Percentiles rank a stretch among this genome's conserved stretches.
Evolutionary conservation across 345 rosid genomes (phyloP).

Genomic region (Trapa bicornis): DNA sequence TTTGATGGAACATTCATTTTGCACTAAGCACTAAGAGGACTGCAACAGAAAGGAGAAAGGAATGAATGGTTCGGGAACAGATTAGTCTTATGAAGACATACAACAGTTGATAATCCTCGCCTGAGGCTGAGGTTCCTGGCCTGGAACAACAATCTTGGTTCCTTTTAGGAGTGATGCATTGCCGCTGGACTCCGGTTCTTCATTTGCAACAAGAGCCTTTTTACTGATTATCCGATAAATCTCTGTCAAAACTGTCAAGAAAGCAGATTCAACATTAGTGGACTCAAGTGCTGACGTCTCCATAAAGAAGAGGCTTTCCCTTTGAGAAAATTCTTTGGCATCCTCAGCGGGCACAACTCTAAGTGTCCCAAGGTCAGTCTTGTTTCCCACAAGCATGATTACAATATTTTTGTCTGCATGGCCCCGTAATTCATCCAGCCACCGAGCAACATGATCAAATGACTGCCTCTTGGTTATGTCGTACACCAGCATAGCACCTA

Average conservation of each 20-base stretch:
- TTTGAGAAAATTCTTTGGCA: conserved; percentile 48
- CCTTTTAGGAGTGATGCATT: conserved; percentile 38
- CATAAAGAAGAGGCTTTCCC: conserved; percentile 44
- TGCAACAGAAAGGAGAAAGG: neutral
- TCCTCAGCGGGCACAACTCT: conserved; percentile 50
- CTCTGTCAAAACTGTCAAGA: conserved; percentile 42
- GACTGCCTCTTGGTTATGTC: conserved; percentile 45
- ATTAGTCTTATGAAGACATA: conserved; percentile 17
- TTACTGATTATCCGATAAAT: conserved; percentile 42
- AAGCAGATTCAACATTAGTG: conserved; percentile 48
- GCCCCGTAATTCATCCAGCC: conserved; percentile 48
- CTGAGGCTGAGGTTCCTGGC: conserved; percentile 20
- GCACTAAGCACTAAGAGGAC: neutral
- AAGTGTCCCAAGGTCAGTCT: conserved; percentile 38
- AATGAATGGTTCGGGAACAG: neutral
- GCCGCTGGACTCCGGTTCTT: conserved; percentile 36
- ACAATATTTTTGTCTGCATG: conserved; percentile 50
- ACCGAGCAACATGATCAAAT: conserved; percentile 44
- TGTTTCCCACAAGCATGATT: conserved; percentile 54
- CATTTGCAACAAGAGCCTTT: conserved; percentile 39
- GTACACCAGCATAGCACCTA: conserved; percentile 59
- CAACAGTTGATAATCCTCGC: conserved; percentile 24
- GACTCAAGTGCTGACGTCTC: conserved; percentile 62
- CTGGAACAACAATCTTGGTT: conserved; percentile 29
- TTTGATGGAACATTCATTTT: too few species aligned